phyloP scores from a whole-genome alignment of 192 early-diverging fungal genomes.

The Linnemannia exigua region DNA sequence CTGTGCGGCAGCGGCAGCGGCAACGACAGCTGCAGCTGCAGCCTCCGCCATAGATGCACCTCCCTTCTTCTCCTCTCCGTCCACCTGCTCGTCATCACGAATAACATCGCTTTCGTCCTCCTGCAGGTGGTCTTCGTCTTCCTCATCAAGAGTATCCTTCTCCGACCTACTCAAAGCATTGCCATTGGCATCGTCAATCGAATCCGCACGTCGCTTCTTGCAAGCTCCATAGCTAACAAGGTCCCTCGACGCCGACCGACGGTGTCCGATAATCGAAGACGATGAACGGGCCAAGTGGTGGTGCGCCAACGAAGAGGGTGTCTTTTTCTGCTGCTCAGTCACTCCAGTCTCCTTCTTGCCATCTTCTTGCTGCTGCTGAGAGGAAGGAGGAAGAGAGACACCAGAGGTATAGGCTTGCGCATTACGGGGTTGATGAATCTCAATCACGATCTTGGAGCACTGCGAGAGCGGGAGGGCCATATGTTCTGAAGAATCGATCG shows the following conservation, averaged over 20 bases:
- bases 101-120: not conserved
- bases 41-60: not conserved
- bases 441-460: conserved; percentile 43
- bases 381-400: not conserved
- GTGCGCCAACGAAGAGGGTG: not conserved
- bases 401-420: conserved; percentile 19
- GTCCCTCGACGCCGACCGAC: conserved; percentile 31
- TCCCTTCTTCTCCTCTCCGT: not conserved
- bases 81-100: not conserved
- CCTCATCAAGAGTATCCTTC: not conserved
- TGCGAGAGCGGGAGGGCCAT: conserved; percentile 28
- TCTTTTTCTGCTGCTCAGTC: not conserved
- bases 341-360: not conserved
- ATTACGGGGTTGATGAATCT: conserved; percentile 37
- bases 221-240: conserved; percentile 17
- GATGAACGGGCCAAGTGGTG: not conserved
- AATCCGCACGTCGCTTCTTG: conserved; percentile 35
- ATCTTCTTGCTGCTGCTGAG: not conserved
- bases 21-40: conserved; percentile 22
- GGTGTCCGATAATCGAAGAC: conserved; percentile 12
- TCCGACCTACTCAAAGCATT: not conserved
- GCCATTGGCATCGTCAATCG: not conserved
- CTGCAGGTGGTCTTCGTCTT: not conserved
- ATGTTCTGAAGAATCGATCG: conserved; percentile 19
- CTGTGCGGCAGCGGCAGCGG: conserved; percentile 23